Percentiles rank a stretch among this genome's conserved stretches.
These are phyloP conservation scores for Cubamyces lactineus DNA, from an alignment of 768 basidiomycete species.

Conservation along the genomic window DNA sequence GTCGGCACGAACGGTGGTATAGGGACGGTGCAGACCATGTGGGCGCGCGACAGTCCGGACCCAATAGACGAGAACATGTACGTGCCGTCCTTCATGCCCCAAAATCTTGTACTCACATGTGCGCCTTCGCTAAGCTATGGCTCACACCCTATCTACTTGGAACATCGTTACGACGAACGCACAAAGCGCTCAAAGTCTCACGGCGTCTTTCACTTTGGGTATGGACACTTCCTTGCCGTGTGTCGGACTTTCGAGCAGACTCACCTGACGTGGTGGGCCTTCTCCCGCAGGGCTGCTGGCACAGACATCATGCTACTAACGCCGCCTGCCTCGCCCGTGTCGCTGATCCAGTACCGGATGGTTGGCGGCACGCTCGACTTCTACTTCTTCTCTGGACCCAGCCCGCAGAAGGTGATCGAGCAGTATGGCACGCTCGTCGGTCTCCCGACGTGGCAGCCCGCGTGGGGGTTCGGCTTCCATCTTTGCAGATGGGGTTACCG, in stretches of 20 bases:
- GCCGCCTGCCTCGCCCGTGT: slow-evolving; percentile 55
- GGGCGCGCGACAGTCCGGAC: slow-evolving; percentile 65
- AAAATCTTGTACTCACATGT: neutral
- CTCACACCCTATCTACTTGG: slow-evolving; percentile 71
- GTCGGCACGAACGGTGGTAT: slow-evolving; percentile 50
- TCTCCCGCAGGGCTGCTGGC: slow-evolving; percentile 55
- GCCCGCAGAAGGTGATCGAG: slow-evolving; percentile 61
- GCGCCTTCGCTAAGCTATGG: slow-evolving; percentile 50
- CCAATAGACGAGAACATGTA: slow-evolving; percentile 71
- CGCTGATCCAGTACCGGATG: slow-evolving; percentile 71
- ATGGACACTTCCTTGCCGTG: slow-evolving; percentile 8
- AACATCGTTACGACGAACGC: slow-evolving; percentile 64
- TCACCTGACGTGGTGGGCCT: slow-evolving; percentile 8
- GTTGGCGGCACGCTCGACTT: slow-evolving; percentile 79
- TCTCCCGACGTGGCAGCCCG: slow-evolving; percentile 69
- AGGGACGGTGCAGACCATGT: slow-evolving; percentile 68
- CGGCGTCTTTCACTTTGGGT: slow-evolving; percentile 78
- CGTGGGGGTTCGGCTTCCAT: slow-evolving; percentile 82
- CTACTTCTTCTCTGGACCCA: slow-evolving; percentile 66
- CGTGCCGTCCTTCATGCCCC: slow-evolving; percentile 27
- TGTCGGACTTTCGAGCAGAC: slow-evolving; percentile 3
- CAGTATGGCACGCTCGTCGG: slow-evolving; percentile 74
- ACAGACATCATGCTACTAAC: slow-evolving; percentile 71
- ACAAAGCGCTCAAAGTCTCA: slow-evolving; percentile 62
- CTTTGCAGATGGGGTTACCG: slow-evolving; percentile 64